Base-by-base conservation (phyloP, 225 moss, liverwort and hornwort genomes). In the Anthoceros angustus region DNA sequence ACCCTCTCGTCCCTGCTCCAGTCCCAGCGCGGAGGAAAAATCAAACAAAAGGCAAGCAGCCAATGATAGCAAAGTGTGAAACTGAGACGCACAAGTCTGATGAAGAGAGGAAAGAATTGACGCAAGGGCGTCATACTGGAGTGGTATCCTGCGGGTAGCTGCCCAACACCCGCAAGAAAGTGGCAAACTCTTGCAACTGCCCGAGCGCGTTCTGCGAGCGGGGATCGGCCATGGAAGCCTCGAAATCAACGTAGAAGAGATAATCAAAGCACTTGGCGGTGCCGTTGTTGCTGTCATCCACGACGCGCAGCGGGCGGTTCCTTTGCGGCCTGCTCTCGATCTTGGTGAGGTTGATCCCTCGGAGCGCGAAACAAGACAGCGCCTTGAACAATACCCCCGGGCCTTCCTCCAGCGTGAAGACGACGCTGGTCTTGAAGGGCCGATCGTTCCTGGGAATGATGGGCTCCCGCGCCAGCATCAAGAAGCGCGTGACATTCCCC, bases 261-360 rank as follows among this genome's bases (percentile, higher is more conserved):
- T 95, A 95, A 73, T 95, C 95, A 75, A 95, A 95, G 82, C 69
- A 95, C 94, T 86, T 95, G 25, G 94, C 90, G 74, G 75, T 81
- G 64, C 95, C 95, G 70, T 86, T 88, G 66, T 95, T 95, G 69
- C 80, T 88, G 72, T 91, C 91, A 80, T 95, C 95, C 66, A 91
- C 91, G 64, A 94, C 90, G 0, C 90, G 94, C 76, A 94, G 64
- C 8, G 94, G 88, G 70, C 91, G 80, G 69, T 88, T 83, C 79
- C 90, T 85, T 79, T 94, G 90, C 64, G 94, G 94, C 48, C 94
- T 90, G 78, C 90, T 90, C 77, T 94, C 94, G 77, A 94, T 94
- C 93, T 95, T 95, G 12, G 94, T 90, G 64, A 95, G 83, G 69
- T 95, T 95, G 60, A 95, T 86, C 9, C 71, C 72, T 39, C 94